Evolutionary conservation across 148 eudicot genomes (phyloP).

Genomic region (Persicaria maculosa): DNA sequence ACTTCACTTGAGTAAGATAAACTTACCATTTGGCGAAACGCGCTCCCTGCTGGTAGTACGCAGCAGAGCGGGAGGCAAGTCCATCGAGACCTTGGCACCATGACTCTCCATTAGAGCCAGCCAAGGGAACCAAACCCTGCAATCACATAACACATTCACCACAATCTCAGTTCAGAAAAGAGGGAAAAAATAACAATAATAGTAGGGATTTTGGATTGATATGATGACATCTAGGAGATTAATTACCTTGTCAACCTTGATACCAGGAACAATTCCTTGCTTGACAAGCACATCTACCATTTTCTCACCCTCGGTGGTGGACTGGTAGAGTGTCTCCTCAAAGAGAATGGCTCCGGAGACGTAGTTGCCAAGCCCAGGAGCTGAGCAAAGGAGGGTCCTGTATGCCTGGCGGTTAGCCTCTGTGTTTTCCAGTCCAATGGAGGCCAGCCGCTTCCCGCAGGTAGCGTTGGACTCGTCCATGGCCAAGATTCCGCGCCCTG

Average conservation of each 20-base stretch:
- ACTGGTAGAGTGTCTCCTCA: slow-evolving; percentile 45
- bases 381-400: slow-evolving; percentile 39
- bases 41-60: slow-evolving; percentile 50
- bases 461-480: slow-evolving; percentile 53
- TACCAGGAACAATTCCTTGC: slow-evolving; percentile 43
- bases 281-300: slow-evolving; percentile 39
- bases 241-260: slow-evolving; percentile 46
- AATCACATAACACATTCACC: not conserved
- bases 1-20: not conserved
- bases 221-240: not conserved
- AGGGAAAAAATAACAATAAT: not conserved
- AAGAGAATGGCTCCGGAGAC: slow-evolving; percentile 48
- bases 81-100: slow-evolving; percentile 52
- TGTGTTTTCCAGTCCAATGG: slow-evolving; percentile 45
- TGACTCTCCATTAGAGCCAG: slow-evolving; percentile 39
- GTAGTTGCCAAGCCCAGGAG: slow-evolving; percentile 40
- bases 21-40: slow-evolving; percentile 46
- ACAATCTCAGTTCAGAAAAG: not conserved
- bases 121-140: slow-evolving; percentile 41
- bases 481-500: slow-evolving; percentile 48
- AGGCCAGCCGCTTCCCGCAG: slow-evolving; percentile 45
- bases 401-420: slow-evolving; percentile 47
- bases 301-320: slow-evolving; percentile 37
- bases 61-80: slow-evolving; percentile 41
- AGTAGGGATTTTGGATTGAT: not conserved